These are phyloP conservation scores for Phytopythium aichiense DNA, from an alignment of 352 stramenopile species.

Conservation along the genomic window DNA sequence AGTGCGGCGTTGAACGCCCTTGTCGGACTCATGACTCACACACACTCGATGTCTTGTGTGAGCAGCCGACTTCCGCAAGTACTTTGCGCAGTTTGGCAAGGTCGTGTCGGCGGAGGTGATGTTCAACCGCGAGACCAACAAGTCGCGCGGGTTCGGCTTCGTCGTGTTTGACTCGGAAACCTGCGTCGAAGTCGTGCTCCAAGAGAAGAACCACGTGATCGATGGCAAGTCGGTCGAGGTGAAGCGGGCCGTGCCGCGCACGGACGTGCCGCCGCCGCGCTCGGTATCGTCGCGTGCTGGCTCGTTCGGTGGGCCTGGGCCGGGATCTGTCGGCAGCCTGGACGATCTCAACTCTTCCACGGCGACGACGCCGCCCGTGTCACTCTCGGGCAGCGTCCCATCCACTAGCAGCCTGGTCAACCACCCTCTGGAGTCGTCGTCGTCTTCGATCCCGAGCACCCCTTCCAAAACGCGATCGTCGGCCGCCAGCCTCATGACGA, in stretches of 20 bases:
- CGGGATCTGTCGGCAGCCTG: conserved; percentile 66
- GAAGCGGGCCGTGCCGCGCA: conserved; percentile 81
- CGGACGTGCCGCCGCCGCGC: conserved; percentile 68
- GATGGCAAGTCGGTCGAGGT: conserved; percentile 91
- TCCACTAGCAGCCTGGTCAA: conserved; percentile 10
- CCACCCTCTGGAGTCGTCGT: conserved; percentile 18
- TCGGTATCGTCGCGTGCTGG: conserved; percentile 69
- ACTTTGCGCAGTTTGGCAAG: conserved; percentile 92
- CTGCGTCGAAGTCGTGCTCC: conserved; percentile 84
- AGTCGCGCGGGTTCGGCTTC: conserved; percentile 92
- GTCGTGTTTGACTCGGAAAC: conserved; percentile 90
- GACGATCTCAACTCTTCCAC: conserved; percentile 57
- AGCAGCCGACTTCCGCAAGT: conserved; percentile 87
- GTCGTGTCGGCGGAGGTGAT: conserved; percentile 93
- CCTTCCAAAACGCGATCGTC: conserved; percentile 18
- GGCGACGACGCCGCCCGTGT: conserved; percentile 49
- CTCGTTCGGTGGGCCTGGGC: conserved; percentile 77
- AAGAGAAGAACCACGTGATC: conserved; percentile 88
- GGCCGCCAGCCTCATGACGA: conserved; percentile 36
- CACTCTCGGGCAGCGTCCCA: conserved; percentile 51
- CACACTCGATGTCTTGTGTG: background rate
- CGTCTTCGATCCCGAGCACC: conserved; percentile 28
- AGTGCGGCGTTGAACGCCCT: conserved; percentile 6
- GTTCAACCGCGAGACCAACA: conserved; percentile 95
- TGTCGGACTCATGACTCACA: no score